Percentiles rank a stretch among this genome's conserved stretches.
phyloP scores from a whole-genome alignment of 208 protist species.

The Zelonia costaricensis region DNA sequence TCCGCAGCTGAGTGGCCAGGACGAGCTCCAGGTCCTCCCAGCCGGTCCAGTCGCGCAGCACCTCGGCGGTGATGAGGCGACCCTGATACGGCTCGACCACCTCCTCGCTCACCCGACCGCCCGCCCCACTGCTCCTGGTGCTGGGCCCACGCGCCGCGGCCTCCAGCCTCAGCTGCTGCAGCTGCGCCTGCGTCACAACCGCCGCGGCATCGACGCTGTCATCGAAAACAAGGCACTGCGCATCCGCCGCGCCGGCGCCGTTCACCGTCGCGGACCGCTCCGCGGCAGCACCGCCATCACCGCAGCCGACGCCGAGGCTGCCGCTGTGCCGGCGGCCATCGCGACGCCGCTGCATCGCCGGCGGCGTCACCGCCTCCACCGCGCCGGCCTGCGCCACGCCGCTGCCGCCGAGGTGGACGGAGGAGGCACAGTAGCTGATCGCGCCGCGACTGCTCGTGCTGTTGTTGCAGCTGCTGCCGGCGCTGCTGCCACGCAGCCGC shows the following conservation, averaged over 20 bases:
- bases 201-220: constrained; percentile 5
- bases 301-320: no score
- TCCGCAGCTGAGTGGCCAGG: constrained; percentile 55
- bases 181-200: constrained; percentile 1
- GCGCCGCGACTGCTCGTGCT: not conserved
- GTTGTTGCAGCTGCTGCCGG: not conserved
- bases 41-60: constrained; percentile 74
- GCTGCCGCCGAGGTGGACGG: not conserved
- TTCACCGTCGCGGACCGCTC: no score
- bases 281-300: no score
- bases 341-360: not conserved
- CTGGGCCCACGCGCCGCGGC: not conserved
- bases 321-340: no score
- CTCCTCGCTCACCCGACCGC: no score
- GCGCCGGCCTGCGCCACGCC: not conserved
- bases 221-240: constrained; percentile 8
- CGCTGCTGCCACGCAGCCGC: not conserved
- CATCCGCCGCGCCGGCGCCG: not conserved
- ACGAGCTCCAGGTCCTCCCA: constrained; percentile 79
- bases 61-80: constrained; percentile 52
- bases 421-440: constrained; percentile 5
- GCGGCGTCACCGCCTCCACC: not conserved
- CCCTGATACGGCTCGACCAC: constrained; percentile 13
- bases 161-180: constrained; percentile 5
- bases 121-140: not conserved